Evolutionary conservation across 129 eudicot genomes (phyloP).

Genomic region (Mikania micrantha): DNA sequence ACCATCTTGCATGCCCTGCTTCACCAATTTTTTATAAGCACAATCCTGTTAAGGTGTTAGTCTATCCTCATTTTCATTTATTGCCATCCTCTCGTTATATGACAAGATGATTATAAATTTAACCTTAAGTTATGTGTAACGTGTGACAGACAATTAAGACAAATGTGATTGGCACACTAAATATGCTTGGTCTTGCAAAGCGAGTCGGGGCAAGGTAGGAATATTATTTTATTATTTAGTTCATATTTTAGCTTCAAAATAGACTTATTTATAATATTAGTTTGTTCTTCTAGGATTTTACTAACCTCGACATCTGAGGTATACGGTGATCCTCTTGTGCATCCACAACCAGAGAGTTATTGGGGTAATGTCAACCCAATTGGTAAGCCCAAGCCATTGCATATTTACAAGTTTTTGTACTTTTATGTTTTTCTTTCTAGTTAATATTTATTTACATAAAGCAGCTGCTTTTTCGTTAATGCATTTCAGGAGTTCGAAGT

Average conservation of each 20-base stretch:
- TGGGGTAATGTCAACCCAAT: slow-evolving; percentile 98
- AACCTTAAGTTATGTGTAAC: slow-evolving; percentile 1
- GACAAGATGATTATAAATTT: neutral
- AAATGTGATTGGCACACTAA: slow-evolving; percentile 81
- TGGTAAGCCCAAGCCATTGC: slow-evolving; percentile 38
- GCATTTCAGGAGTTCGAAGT: slow-evolving; percentile 55
- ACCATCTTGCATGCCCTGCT: slow-evolving; percentile 95
- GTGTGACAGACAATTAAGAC: slow-evolving; percentile 80
- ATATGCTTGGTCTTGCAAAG: slow-evolving; percentile 95
- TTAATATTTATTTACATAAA: too few relatives aligned
- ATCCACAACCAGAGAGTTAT: slow-evolving; percentile 80
- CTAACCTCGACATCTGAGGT: slow-evolving; percentile 96
- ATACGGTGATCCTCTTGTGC: slow-evolving; percentile 90
- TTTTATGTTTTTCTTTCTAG: neutral
- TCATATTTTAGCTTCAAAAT: neutral
- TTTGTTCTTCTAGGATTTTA: slow-evolving; percentile 46
- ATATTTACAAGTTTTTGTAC: neutral
- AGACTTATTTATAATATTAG: neutral
- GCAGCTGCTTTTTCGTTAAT: neutral
- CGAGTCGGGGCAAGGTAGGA: slow-evolving; percentile 90
- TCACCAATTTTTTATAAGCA: slow-evolving; percentile 89
- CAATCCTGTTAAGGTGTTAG: slow-evolving; percentile 80
- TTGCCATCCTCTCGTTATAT: neutral
- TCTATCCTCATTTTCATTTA: neutral
- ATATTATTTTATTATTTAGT: neutral